Conservation (phyloP, 345 rosid genomes). For the Conringia planisiliqua region DNA sequence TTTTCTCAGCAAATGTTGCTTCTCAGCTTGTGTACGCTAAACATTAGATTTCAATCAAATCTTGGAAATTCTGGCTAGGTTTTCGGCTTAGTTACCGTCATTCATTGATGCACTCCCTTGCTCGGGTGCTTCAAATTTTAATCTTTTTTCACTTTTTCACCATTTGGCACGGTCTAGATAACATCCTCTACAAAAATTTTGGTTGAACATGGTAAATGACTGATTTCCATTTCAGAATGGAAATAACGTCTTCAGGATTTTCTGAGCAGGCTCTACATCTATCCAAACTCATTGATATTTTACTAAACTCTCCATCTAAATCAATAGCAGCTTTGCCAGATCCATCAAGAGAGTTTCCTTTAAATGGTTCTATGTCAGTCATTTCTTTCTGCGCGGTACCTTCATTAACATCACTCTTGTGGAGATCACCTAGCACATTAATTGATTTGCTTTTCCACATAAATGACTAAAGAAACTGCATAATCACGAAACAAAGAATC, state of each 20-base stretch:
- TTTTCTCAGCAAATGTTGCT: neutral
- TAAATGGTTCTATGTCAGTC: neutral
- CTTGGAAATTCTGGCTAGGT: neutral
- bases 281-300: neutral
- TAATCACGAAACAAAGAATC: slow-evolving; percentile 83
- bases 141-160: slow-evolving; percentile 25
- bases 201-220: slow-evolving; percentile 4
- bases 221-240: slow-evolving; percentile 10
- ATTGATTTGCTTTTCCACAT: slow-evolving; percentile 59
- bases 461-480: slow-evolving; percentile 62
- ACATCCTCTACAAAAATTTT: neutral
- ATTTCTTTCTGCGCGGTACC: slow-evolving; percentile 27
- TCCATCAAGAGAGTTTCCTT: slow-evolving; percentile 12
- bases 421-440: slow-evolving; percentile 34
- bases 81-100: neutral
- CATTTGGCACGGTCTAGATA: neutral
- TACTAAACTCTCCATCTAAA: slow-evolving; percentile 21
- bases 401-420: slow-evolving; percentile 24
- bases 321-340: neutral
- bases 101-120: neutral
- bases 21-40: slow-evolving; percentile 1
- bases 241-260: neutral
- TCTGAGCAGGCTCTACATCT: neutral
- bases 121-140: slow-evolving; percentile 16
- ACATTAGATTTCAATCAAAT: neutral